A percentile compares a stretch with the other conserved stretches of the same genome.
Evolutionary conservation across 805 yeast genomes (phyloP).

Genomic region (Candida parachauliodes): DNA sequence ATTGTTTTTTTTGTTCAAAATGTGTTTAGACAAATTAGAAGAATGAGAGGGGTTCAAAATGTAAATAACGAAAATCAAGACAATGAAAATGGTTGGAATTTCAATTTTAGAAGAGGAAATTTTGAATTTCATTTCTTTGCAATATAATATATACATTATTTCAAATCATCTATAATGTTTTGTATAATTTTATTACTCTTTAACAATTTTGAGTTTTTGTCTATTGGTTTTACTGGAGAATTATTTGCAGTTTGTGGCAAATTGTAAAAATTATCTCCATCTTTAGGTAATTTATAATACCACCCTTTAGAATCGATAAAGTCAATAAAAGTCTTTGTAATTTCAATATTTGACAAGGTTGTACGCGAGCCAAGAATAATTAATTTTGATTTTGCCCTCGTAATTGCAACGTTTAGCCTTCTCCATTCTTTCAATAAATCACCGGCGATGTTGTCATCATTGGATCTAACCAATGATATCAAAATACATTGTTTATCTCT

Average conservation of each 20-base stretch:
- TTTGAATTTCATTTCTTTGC: slow-evolving; percentile 37
- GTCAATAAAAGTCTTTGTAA: slow-evolving; percentile 57
- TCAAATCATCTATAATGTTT: slow-evolving; percentile 30
- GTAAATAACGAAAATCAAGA: slow-evolving; percentile 10
- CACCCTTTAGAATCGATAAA: slow-evolving; percentile 57
- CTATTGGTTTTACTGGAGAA: slow-evolving; percentile 11
- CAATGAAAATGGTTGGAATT: slow-evolving; percentile 15
- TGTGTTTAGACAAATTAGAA: slow-evolving; percentile 22
- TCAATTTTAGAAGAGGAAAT: slow-evolving; percentile 23
- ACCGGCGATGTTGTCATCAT: slow-evolving; percentile 63
- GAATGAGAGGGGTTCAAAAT: slow-evolving; percentile 14
- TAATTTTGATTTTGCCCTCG: slow-evolving; percentile 82
- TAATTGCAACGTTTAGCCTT: slow-evolving; percentile 89
- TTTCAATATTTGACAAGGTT: slow-evolving; percentile 51
- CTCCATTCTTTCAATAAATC: slow-evolving; percentile 84
- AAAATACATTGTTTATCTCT: slow-evolving; percentile 90
- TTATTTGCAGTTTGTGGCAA: slow-evolving; percentile 13
- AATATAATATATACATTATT: slow-evolving; percentile 14
- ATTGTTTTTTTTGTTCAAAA: slow-evolving; percentile 24
- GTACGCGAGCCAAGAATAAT: slow-evolving; percentile 75
- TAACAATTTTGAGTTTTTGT: too few relatives aligned
- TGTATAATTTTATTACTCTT: slow-evolving; percentile 21
- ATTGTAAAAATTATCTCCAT: slow-evolving; percentile 37
- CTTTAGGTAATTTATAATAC: slow-evolving; percentile 55
- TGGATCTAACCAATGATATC: slow-evolving; percentile 85